Conservation (phyloP, 2,329 filamentous ascomycete genomes). For the Ciborinia camelliae region DNA sequence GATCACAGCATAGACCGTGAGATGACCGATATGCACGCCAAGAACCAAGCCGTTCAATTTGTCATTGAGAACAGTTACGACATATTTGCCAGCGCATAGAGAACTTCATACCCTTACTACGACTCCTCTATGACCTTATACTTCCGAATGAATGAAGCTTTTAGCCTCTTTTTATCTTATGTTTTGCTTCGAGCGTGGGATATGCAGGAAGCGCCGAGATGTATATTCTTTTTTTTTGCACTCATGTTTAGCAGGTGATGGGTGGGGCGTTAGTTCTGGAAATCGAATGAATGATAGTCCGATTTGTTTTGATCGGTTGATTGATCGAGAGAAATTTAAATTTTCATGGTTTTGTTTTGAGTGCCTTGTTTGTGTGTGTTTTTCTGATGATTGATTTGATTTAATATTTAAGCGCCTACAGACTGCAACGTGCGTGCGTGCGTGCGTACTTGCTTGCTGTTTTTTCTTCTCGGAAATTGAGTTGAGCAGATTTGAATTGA, state of each 20-base stretch:
- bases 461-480: not conserved
- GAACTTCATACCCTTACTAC: not conserved
- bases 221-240: constrained; percentile 16
- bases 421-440: not conserved
- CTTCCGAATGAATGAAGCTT: constrained; percentile 18
- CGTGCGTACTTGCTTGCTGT: not conserved
- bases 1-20: constrained; percentile 86
- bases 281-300: constrained; percentile 28
- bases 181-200: constrained; percentile 2
- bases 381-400: not conserved
- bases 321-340: not conserved
- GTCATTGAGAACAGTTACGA: constrained; percentile 84
- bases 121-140: constrained; percentile 3
- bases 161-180: constrained; percentile 12
- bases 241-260: constrained; percentile 13
- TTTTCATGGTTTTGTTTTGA: constrained; percentile 4
- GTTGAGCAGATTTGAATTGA: not conserved
- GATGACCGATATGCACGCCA: constrained; percentile 92
- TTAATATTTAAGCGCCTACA: not conserved
- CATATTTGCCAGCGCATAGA: constrained; percentile 56
- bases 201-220: constrained; percentile 8
- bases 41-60: constrained; percentile 89
- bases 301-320: constrained; percentile 18
- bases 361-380: not conserved
- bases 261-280: constrained; percentile 15